Evolutionary conservation across 106 monocot species (phyloP), one percentile per base, ranked within the genome.

Genomic region (Platanthera zijinensis): DNA sequence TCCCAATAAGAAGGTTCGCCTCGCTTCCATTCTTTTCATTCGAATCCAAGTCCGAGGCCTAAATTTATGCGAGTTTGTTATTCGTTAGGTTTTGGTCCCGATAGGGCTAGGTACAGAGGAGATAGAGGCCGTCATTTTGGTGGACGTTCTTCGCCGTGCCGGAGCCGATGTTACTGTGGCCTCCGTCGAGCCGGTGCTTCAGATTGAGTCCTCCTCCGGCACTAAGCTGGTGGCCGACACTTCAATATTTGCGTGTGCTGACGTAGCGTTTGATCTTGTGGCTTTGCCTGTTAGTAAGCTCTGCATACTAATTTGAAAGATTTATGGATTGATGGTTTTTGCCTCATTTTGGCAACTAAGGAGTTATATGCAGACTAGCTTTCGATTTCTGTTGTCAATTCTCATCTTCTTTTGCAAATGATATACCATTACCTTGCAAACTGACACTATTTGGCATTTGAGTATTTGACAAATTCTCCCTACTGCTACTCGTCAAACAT

Each of bases 21-120:
- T 48, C 14, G 7, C 4, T 56, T n/a, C 50, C 54, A 67, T 56
- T 39, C 22, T 22, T 61, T 67, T 56, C 15, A 75, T 64, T 74
- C 6, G 70, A 46, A 2, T 39, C 28, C 76, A 48, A 62, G 50
- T 39, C 28, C 76, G 49, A 62, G 46, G 48, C 5, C 14, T 45
- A 19, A 0, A 32, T 30, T 68, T 21, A 13, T 7, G 2, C 30
- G 51, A 50, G 13, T 8, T 50, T 74, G 5, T 59, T 57, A 8
- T 52, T 46, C 52, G 28, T 32, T 32, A 95, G 95, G 90, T 92
- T 19, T 71, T 92, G 69, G 85, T 96, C 17, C 96, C 92, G 8
- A 76, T 96, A 39, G 96, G 89, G 30, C 78, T 87, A 53, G 96
- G 96, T 30, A 93, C 89, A 25, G 96, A 96, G 80, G 96, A 96